Base-by-base conservation (phyloP, 768 basidiomycete species). In the Dacryopinax primogenitus region DNA sequence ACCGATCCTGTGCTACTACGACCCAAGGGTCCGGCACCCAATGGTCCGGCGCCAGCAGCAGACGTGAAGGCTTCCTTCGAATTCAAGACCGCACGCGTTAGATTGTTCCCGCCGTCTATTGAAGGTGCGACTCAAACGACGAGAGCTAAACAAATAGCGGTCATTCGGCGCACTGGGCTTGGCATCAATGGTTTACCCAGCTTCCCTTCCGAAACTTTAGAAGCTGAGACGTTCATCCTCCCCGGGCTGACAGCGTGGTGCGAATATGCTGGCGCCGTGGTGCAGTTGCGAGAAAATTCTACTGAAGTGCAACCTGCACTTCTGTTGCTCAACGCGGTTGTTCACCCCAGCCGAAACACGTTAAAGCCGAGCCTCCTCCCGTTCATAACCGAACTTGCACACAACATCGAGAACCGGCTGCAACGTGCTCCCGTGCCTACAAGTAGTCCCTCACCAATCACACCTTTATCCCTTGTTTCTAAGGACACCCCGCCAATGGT, bases 321-420 rank as follows among this genome's bases (percentile, higher is more conserved):
- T 1, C 77, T 95, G 32, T 78, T 90, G 67, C 87, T 96, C 79
- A 92, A 91, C 73, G 82, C 83, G 70, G 88, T 89, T n/a, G 82
- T 98, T 23, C 90, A 93, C 71, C 86, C 88, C 0, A 96, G 92
- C 71, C 82, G 85, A 66, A 98, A 98, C 72, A 85, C 82, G 1
- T 78, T 98, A 28, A 77, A 85, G 47, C 94, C 95, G 0, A 85
- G 83, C 3, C 76, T 97, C 11, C 77, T 98, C 9, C 90, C 89
- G 2, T 97, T 97, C 77, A 74, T 96, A 36, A 84, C 87, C 0
- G 87, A 90, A 65, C 76, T 94, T 30, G 81, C 87, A 63, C 78
- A 81, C 28, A 83, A 82, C 44, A 76, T 93, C 33, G 90, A 95
- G 72, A 72, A 73, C 41, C 85, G 88, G 1, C 79, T 92, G 78